These are phyloP conservation scores for Phytopythium litorale DNA, from an alignment of 352 stramenopile species.

Conservation along the genomic window DNA sequence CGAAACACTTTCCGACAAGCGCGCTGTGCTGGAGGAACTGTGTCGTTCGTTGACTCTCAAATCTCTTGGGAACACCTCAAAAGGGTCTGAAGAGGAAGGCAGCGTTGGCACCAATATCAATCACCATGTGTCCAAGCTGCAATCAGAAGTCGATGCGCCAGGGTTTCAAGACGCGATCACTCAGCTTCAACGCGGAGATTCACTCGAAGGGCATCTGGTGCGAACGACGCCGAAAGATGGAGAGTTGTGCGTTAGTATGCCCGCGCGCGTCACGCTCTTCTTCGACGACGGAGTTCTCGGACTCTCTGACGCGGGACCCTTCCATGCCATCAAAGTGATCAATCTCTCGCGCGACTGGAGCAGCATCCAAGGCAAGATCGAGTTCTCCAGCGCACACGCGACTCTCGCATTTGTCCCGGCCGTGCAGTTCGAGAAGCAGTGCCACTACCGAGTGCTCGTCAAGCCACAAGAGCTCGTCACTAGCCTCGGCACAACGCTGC, in stretches of 20 bases:
- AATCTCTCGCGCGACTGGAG: conserved; percentile 21
- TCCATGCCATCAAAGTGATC: conserved; percentile 20
- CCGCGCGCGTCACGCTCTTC: conserved; percentile 16
- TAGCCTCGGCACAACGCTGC: conserved; percentile 20
- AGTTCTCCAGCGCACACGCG: conserved; percentile 11
- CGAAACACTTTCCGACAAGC: not conserved
- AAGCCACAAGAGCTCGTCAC: conserved; percentile 23
- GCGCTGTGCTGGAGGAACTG: not conserved
- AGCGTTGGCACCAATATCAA: not conserved
- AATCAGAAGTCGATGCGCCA: not conserved
- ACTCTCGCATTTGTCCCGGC: conserved; percentile 19
- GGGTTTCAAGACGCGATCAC: not conserved
- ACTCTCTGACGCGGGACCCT: conserved; percentile 14
- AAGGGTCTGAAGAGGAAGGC: not conserved
- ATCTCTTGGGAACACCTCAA: not conserved
- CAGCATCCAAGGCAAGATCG: conserved; percentile 18
- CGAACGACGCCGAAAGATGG: conserved; percentile 9
- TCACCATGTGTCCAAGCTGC: not conserved
- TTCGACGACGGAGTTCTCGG: conserved; percentile 20
- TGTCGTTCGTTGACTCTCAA: not conserved
- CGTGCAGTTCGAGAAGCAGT: conserved; percentile 22
- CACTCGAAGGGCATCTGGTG: conserved; percentile 15
- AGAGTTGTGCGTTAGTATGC: conserved; percentile 12
- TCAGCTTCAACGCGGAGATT: not conserved
- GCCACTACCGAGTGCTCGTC: conserved; percentile 16